phyloP scores from a whole-genome alignment of 306 rosid species.

The Dalbergia cultrata region DNA sequence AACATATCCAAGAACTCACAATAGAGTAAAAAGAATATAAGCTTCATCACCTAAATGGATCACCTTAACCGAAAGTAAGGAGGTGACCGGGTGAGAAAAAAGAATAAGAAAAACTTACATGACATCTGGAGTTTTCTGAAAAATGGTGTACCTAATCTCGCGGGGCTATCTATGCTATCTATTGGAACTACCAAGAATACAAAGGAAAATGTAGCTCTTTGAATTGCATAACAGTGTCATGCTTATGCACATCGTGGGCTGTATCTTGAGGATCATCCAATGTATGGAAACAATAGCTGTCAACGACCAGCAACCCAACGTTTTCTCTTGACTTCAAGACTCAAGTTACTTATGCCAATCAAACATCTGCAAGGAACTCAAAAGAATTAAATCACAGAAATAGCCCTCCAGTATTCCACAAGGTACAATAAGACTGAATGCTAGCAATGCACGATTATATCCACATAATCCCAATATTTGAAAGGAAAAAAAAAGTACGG shows the following conservation, averaged over 20 bases:
- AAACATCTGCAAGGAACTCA: constrained; percentile 68
- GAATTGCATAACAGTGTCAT: constrained; percentile 7
- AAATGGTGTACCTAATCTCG: constrained; percentile 50
- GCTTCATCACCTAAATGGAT: constrained; percentile 27
- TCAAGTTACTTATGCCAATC: constrained; percentile 39
- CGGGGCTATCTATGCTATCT: constrained; percentile 36
- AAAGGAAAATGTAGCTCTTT: constrained; percentile 34
- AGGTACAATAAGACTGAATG: background rate
- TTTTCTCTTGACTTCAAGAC: constrained; percentile 29
- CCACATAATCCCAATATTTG: background rate
- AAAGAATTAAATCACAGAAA: constrained; percentile 18
- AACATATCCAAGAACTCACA: constrained; percentile 40
- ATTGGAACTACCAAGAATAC: constrained; percentile 27
- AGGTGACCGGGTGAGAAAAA: constrained; percentile 15
- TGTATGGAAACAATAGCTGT: constrained; percentile 10
- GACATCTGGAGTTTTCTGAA: constrained; percentile 41
- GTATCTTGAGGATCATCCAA: constrained; percentile 47
- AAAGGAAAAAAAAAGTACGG: background rate
- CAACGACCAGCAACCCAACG: constrained; percentile 29
- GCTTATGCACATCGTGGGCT: constrained; percentile 40
- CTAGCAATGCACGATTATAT: background rate
- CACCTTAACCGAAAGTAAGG: constrained; percentile 12
- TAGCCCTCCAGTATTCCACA: constrained; percentile 10
- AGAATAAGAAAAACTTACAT: constrained; percentile 44
- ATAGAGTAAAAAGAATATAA: constrained; percentile 35